Evolutionary conservation across 179 eudicot genomes (phyloP).

Genomic region (Beta lomatogona): DNA sequence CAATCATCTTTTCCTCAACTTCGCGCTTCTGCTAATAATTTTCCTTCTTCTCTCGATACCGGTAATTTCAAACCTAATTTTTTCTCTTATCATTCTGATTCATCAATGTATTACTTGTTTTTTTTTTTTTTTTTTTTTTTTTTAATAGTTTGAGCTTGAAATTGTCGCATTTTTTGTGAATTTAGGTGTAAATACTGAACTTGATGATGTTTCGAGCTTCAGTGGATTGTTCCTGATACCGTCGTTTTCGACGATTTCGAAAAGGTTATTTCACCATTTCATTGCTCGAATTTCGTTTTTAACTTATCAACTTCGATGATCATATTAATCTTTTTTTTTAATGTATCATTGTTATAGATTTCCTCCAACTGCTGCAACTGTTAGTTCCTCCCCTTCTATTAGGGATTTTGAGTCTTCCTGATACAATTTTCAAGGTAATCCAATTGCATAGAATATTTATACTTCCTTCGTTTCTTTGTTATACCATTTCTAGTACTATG

Average conservation of each 20-base stretch:
- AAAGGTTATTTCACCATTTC: conserved; percentile 39
- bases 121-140: too few relatives aligned
- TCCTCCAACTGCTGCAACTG: conserved; percentile 97
- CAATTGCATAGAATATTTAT: too few relatives aligned
- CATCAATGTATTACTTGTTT: not conserved
- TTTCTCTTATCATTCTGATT: not conserved
- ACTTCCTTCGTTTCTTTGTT: too few relatives aligned
- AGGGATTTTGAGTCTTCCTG: conserved; percentile 96
- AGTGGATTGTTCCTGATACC: conserved; percentile 96
- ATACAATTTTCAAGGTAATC: conserved; percentile 77
- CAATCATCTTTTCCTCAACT: conserved; percentile 47
- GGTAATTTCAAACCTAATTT: conserved; percentile 31
- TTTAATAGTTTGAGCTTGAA: not conserved
- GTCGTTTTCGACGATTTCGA: conserved; percentile 94
- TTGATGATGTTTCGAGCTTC: conserved; percentile 71
- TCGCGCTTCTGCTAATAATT: conserved; percentile 54
- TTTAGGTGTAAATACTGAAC: conserved; percentile 66
- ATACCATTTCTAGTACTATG: too few relatives aligned
- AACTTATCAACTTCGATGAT: not conserved
- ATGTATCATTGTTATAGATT: conserved; percentile 46
- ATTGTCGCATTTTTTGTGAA: not conserved
- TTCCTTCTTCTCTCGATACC: conserved; percentile 54
- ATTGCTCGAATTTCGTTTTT: not conserved
- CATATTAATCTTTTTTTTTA: not conserved
- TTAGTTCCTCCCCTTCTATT: conserved; percentile 91